Percentiles rank a stretch among this genome's conserved stretches.
Evolutionary conservation across 306 rosid species (phyloP).

Genomic region (Coriaria nepalensis): DNA sequence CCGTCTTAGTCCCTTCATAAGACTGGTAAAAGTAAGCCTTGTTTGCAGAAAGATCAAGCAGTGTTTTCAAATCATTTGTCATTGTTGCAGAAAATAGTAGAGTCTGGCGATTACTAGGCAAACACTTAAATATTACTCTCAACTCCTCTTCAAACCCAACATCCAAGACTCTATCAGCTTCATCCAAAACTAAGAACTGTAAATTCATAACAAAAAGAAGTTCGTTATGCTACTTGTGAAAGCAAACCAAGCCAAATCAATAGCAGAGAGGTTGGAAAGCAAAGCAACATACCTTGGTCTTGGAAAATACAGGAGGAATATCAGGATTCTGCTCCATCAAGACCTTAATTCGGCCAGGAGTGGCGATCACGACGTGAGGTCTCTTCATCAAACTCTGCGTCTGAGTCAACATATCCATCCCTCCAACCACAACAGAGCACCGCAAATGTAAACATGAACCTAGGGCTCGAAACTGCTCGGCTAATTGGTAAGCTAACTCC

Average conservation of each 20-base stretch:
- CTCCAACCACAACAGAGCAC: conserved; percentile 65
- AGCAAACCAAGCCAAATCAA: background rate
- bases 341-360: conserved; percentile 67
- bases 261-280: background rate
- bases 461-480: conserved; percentile 65
- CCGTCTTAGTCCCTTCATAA: conserved; percentile 78
- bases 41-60: conserved; percentile 53
- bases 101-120: conserved; percentile 75
- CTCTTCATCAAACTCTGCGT: conserved; percentile 39
- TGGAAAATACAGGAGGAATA: conserved; percentile 46
- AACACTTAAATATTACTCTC: conserved; percentile 54
- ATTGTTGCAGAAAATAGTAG: conserved; percentile 77
- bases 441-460: conserved; percentile 57
- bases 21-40: conserved; percentile 64
- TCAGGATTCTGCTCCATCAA: conserved; percentile 61
- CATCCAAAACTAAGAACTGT: conserved; percentile 85
- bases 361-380: conserved; percentile 76
- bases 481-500: conserved; percentile 70
- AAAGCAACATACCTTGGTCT: conserved; percentile 39
- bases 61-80: conserved; percentile 47
- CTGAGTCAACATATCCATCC: conserved; percentile 65
- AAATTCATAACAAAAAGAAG: background rate
- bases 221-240: no score
- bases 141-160: conserved; percentile 75
- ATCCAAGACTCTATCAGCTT: conserved; percentile 84